These are phyloP conservation scores for Ormosia emarginata DNA, from an alignment of 306 rosid species.

Conservation along the genomic window DNA sequence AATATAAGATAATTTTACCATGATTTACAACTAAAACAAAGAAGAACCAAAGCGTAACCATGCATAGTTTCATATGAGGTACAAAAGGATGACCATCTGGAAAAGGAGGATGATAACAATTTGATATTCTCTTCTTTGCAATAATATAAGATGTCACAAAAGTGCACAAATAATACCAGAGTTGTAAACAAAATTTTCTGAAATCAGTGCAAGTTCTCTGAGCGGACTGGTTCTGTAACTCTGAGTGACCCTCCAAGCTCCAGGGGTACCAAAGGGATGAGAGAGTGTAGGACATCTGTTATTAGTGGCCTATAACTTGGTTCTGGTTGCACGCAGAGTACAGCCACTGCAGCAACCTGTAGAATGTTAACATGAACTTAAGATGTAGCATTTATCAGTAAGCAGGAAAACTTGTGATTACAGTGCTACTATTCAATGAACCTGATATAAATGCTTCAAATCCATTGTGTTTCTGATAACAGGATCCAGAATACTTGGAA, in stretches of 20 bases:
- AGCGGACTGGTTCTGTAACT: slow-evolving; percentile 42
- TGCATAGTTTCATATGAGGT: not conserved
- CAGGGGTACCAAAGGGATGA: slow-evolving; percentile 74
- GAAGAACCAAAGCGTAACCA: slow-evolving; percentile 4
- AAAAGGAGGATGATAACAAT: not conserved
- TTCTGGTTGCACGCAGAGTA: slow-evolving; percentile 87
- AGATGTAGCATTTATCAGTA: not conserved
- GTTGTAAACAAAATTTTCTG: not conserved
- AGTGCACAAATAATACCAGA: not conserved
- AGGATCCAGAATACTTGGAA: slow-evolving; percentile 75
- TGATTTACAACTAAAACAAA: not conserved
- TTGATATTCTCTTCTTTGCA: slow-evolving; percentile 14
- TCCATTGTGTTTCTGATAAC: slow-evolving; percentile 81
- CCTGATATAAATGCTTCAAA: slow-evolving; percentile 93
- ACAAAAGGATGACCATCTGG: not conserved
- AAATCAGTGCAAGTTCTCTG: slow-evolving; percentile 27
- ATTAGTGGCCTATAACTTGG: slow-evolving; percentile 88
- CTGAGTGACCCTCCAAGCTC: slow-evolving; percentile 89
- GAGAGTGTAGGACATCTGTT: slow-evolving; percentile 89
- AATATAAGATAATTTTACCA: not conserved
- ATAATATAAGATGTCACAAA: not conserved
- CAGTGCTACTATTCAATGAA: slow-evolving; percentile 20
- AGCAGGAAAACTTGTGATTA: not conserved
- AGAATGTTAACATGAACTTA: slow-evolving; percentile 3
- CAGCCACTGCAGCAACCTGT: slow-evolving; percentile 98